Evolutionary conservation across 305 asterid species (phyloP).

Genomic region (Plantago lanceolata): DNA sequence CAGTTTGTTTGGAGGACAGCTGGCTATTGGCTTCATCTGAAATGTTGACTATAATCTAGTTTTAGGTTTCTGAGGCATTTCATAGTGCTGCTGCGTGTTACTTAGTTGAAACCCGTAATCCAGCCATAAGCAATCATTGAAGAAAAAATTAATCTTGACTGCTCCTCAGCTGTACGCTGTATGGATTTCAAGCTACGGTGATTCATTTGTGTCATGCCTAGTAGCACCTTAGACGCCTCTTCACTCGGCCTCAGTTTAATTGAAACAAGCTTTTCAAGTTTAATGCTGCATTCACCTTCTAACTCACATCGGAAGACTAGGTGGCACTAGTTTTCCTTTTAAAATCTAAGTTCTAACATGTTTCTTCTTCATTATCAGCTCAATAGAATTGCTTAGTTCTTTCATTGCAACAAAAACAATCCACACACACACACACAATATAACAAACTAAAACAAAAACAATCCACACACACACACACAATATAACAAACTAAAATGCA

Average conservation of each 20-base stretch:
- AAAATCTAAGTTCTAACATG: background rate
- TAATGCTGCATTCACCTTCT: background rate
- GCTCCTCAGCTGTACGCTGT: background rate
- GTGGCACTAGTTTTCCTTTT: background rate
- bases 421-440: too few species aligned
- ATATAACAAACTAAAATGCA: background rate
- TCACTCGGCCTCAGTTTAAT: background rate
- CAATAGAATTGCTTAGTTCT: constrained; percentile 7
- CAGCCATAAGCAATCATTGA: constrained; percentile 4
- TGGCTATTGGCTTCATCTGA: background rate
- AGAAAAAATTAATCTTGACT: background rate
- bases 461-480: background rate
- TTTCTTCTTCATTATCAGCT: constrained; percentile 7
- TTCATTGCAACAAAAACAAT: constrained; percentile 12
- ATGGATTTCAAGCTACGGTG: background rate
- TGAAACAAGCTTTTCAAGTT: constrained; percentile 4
- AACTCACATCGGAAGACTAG: background rate
- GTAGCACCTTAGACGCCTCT: background rate
- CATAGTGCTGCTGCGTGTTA: background rate
- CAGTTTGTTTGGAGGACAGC: constrained; percentile 6
- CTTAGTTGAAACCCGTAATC: constrained; percentile 18
- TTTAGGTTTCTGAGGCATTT: constrained; percentile 13
- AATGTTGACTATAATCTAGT: constrained; percentile 10
- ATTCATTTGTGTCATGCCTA: background rate
- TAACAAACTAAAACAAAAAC: background rate